A percentile compares a stretch with the other conserved stretches of the same genome.
These are phyloP conservation scores for Melanomma pulvis-pyrius DNA, from an alignment of 495 filamentous ascomycete genomes.

Conservation along the genomic window DNA sequence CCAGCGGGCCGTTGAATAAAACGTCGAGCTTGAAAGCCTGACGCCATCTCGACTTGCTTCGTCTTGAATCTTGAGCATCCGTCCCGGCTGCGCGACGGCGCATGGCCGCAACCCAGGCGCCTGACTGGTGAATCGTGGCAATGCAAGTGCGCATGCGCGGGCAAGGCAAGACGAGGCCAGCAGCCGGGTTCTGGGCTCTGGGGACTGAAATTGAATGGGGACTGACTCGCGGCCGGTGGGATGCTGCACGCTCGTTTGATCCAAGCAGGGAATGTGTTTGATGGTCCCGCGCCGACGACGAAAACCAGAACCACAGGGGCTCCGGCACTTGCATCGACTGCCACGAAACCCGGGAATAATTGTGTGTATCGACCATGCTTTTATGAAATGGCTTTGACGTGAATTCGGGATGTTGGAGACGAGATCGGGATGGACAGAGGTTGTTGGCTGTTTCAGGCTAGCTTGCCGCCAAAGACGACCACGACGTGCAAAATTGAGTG, in stretches of 20 bases:
- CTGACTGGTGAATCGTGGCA: background rate
- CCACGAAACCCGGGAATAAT: background rate
- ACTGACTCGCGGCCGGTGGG: conserved; percentile 19
- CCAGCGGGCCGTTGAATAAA: background rate
- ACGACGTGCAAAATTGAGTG: background rate
- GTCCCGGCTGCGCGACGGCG: background rate
- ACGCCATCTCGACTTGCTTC: background rate
- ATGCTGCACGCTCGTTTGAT: conserved; percentile 15
- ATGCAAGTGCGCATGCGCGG: background rate
- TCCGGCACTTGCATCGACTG: background rate
- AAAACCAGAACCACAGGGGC: conserved; percentile 5
- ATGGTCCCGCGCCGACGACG: conserved; percentile 1
- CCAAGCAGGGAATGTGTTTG: conserved; percentile 20
- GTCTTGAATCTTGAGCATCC: background rate
- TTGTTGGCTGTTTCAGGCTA: background rate
- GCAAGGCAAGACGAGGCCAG: background rate
- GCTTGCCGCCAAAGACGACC: background rate
- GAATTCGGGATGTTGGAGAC: too few species aligned
- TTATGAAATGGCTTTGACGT: too few species aligned
- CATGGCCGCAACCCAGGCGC: background rate
- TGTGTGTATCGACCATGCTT: background rate
- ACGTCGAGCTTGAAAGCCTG: background rate
- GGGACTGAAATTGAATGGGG: background rate
- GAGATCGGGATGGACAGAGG: background rate
- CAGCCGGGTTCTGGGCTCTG: conserved; percentile 15